Evolutionary conservation across 805 yeast genomes (phyloP).

Genomic region (Danielia oregonensis): DNA sequence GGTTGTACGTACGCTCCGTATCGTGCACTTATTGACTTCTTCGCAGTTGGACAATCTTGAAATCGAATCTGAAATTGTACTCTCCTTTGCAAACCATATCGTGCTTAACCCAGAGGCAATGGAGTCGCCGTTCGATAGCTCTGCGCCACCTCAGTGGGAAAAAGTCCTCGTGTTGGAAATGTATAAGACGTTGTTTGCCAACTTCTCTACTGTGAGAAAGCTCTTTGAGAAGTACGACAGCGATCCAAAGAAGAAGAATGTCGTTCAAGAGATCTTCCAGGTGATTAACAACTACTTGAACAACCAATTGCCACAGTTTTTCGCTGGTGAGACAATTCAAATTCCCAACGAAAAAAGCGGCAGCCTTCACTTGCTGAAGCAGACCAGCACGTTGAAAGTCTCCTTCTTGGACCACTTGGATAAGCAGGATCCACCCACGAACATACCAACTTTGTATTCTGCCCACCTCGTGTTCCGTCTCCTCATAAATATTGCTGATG

Average conservation of each 20-base stretch:
- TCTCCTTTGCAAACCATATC: slow-evolving; percentile 72
- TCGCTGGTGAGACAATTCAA: slow-evolving; percentile 18
- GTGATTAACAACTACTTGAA: slow-evolving; percentile 28
- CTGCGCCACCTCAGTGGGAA: slow-evolving; percentile 52
- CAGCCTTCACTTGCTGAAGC: slow-evolving; percentile 32
- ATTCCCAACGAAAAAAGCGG: slow-evolving; percentile 15
- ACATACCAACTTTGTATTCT: slow-evolving; percentile 55
- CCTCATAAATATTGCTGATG: slow-evolving; percentile 59
- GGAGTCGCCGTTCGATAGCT: slow-evolving; percentile 28
- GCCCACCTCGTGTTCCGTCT: slow-evolving; percentile 54
- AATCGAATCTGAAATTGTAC: slow-evolving; percentile 76
- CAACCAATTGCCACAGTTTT: slow-evolving; percentile 19
- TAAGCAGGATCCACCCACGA: slow-evolving; percentile 69
- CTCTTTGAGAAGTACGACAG: slow-evolving; percentile 64
- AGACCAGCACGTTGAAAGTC: slow-evolving; percentile 46
- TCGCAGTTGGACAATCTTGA: slow-evolving; percentile 56
- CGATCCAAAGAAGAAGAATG: slow-evolving; percentile 51
- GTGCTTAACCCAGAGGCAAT: slow-evolving; percentile 48
- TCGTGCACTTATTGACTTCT: slow-evolving; percentile 58
- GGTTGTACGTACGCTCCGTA: slow-evolving; percentile 70
- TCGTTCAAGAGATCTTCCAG: slow-evolving; percentile 52
- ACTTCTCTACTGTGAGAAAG: slow-evolving; percentile 46
- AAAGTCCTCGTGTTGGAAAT: slow-evolving; percentile 71
- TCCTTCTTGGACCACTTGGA: slow-evolving; percentile 74
- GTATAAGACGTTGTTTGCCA: slow-evolving; percentile 55